A percentile compares a stretch with the other conserved stretches of the same genome.
Evolutionary conservation across 805 yeast species (phyloP).

Genomic region (Starmerella etchellsii): DNA sequence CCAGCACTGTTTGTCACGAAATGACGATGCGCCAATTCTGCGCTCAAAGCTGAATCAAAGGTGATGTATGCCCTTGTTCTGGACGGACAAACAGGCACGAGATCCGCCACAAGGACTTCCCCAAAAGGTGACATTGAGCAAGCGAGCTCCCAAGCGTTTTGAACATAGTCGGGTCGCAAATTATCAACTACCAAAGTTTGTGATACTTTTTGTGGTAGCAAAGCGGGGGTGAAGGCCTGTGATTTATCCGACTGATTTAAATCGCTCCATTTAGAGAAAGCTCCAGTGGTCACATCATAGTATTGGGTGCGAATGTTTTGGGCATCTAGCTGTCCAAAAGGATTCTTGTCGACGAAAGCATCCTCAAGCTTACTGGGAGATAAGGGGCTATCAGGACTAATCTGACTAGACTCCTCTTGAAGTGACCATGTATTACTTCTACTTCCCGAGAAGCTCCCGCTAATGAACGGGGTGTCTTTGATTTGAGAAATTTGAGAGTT

Average conservation of each 20-base stretch:
- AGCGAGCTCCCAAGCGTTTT: conserved; percentile 4
- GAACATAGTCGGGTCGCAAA: conserved; percentile 1
- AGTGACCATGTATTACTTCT: too few relatives aligned
- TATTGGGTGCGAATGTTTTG: too few relatives aligned
- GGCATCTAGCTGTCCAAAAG: too few relatives aligned
- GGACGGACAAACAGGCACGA: conserved; percentile 5
- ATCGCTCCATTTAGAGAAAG: too few relatives aligned
- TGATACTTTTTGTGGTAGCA: conserved; percentile 7
- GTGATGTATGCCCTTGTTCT: conserved; percentile 13
- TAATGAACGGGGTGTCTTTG: too few relatives aligned
- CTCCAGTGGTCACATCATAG: too few relatives aligned
- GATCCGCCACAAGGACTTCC: conserved; percentile 8
- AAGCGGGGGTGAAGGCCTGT: neutral
- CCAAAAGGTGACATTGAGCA: conserved; percentile 11
- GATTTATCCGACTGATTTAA: neutral
- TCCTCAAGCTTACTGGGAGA: too few relatives aligned
- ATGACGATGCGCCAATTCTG: conserved; percentile 9
- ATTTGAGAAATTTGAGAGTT: too few relatives aligned
- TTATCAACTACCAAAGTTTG: conserved; percentile 16
- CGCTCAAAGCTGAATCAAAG: conserved; percentile 10
- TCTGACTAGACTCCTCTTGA: too few relatives aligned
- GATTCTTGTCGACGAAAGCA: too few relatives aligned
- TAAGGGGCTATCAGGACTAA: too few relatives aligned
- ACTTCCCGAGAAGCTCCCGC: too few relatives aligned
- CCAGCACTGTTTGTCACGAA: conserved; percentile 5